Percentiles rank a stretch among this genome's conserved stretches.
These are phyloP conservation scores for Venturia effusa DNA, from an alignment of 2,329 filamentous ascomycete genomes.

Conservation along the genomic window DNA sequence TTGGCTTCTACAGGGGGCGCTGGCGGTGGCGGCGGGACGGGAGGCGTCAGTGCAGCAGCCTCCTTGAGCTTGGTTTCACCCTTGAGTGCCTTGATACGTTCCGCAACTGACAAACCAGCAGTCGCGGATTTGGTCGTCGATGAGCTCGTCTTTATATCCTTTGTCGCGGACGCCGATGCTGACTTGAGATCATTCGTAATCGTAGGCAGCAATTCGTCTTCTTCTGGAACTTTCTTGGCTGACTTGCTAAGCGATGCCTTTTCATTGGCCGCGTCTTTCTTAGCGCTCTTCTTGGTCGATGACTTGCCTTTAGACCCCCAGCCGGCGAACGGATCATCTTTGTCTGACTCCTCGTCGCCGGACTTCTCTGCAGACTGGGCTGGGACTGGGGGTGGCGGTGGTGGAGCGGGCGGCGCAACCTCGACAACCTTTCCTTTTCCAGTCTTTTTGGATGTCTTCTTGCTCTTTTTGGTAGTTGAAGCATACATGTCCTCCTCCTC, in stretches of 20 bases:
- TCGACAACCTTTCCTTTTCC: constrained; percentile 15
- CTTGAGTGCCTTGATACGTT: constrained; percentile 39
- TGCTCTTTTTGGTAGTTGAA: constrained; percentile 15
- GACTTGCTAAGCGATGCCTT: constrained; percentile 14
- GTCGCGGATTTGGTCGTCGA: constrained; percentile 33
- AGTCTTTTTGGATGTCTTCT: constrained; percentile 18
- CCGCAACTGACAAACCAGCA: constrained; percentile 22
- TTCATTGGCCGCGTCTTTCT: constrained; percentile 22
- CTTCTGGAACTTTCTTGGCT: constrained; percentile 33
- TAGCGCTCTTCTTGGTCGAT: constrained; percentile 30
- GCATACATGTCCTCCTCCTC: constrained; percentile 14
- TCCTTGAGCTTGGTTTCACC: constrained; percentile 29
- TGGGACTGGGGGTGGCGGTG: constrained; percentile 18
- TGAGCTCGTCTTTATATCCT: constrained; percentile 21
- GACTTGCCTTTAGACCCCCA: constrained; percentile 17
- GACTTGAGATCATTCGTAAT: constrained; percentile 16
- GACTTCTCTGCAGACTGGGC: constrained; percentile 15
- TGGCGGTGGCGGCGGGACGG: constrained; percentile 23
- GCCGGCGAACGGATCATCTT: constrained; percentile 19
- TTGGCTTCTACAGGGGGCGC: constrained; percentile 12
- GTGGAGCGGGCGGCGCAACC: constrained; percentile 15
- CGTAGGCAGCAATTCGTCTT: constrained; percentile 23
- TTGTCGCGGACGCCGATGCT: constrained; percentile 4
- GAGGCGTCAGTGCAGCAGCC: constrained; percentile 21
- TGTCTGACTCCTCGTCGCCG: constrained; percentile 16